Base-by-base conservation (phyloP, 2,329 filamentous ascomycete genomes). In the Zasmidium citrigriseum region DNA sequence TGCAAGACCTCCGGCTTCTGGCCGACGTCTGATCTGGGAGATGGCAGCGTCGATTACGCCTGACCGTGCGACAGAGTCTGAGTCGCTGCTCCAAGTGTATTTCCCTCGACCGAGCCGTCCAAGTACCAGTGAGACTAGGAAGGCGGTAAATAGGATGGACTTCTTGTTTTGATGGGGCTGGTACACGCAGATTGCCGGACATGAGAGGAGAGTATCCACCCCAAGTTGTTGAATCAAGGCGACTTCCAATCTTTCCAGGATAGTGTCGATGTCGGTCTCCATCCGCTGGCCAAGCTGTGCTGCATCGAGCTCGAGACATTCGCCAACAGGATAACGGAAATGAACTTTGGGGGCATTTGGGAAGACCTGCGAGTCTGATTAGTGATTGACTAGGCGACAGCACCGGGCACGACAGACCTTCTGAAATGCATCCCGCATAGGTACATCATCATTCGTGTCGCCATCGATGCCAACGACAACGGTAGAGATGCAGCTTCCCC, bases 81-180 rank as follows among this genome's bases (percentile, higher is more conserved):
- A 24, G 47, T 23, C 47, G 47, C 47, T 25, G 22, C 47, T 50
- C 22, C 14, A 50, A 25, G 22, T 24, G 47, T 16, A 23, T 14
- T 5, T 24, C 10, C 47, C 25, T 25, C 10, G 20, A 14, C 25
- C 47, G 20, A 50, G 47, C 47, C 47, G 18, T 23, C 21, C 23
- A 20, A 50, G 27, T 16, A 27, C 47, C 47, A 45, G 21, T 18
- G 41, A 16, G 12, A 27, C 47, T 18, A 50, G 24, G 23, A 50
- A 23, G 11, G 24, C 20, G 12, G 47, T 50, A 24, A 50, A 27
- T 14, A 50, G 47, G 11, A 50, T 50, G 47, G 46, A 24, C 47
- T 50, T 50, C 47, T 50, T 50, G 23, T 24, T 23, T n/a, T 27
- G 47, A 25, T 50, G 47, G 11, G 47, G 47, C 25, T 50, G 47